Conservation (phyloP, 257 asterid species). For the Nicotiana tomentosiformis region DNA sequence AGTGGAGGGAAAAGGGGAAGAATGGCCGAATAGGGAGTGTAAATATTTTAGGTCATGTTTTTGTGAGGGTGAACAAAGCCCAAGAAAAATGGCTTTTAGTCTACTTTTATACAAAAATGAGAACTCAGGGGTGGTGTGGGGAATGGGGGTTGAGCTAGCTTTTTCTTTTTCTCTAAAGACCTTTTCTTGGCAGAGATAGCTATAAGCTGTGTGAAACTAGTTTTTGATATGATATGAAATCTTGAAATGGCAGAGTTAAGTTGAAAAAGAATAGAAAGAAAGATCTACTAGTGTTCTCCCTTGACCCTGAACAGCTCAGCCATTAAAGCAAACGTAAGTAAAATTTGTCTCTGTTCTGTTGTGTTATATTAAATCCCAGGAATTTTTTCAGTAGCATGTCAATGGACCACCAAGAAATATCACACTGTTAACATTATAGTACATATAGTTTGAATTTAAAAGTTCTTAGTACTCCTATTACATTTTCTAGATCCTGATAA, state of each 20-base stretch:
- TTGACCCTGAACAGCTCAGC: background rate
- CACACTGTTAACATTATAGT: background rate
- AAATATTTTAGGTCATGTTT: background rate
- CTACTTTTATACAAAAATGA: background rate
- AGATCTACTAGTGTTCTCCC: background rate
- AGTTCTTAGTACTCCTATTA: too few species aligned
- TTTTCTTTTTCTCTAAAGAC: background rate
- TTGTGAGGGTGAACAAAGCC: conserved; percentile 4
- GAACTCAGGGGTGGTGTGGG: background rate
- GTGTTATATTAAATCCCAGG: background rate
- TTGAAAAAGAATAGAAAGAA: background rate
- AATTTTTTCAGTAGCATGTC: background rate
- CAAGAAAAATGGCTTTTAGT: conserved; percentile 1
- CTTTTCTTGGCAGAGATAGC: background rate
- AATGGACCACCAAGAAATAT: background rate
- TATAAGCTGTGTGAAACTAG: background rate
- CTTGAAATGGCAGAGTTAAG: background rate
- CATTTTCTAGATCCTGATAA: background rate
- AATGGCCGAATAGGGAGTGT: background rate
- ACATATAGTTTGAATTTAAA: background rate
- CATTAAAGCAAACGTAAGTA: background rate
- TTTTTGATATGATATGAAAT: background rate
- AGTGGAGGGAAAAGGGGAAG: background rate
- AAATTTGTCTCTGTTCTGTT: background rate
- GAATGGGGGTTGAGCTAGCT: background rate